phyloP scores from a whole-genome alignment of 2,329 filamentous ascomycete species.

The Beauveria australis region DNA sequence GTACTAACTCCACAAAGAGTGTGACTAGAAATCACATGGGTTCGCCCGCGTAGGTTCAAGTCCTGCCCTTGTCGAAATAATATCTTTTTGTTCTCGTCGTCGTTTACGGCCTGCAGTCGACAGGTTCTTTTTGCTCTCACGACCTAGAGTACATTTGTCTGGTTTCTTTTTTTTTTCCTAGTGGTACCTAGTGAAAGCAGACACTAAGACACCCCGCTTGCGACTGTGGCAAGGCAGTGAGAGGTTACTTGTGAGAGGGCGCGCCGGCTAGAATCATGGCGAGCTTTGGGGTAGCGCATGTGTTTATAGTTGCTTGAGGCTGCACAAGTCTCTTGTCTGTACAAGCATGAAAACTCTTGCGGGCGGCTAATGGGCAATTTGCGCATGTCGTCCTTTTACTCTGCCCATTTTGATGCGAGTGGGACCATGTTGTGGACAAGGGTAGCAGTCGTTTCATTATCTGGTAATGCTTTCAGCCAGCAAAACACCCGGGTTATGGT shows the following conservation, averaged over 20 bases:
- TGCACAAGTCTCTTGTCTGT: not conserved
- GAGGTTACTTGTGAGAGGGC: not conserved
- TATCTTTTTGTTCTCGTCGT: not conserved
- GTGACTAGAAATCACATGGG: conserved; percentile 10
- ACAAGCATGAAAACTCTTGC: not conserved
- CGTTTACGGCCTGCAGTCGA: not conserved
- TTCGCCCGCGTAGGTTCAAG: conserved; percentile 11
- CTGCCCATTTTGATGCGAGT: not conserved
- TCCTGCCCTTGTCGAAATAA: conserved; percentile 1
- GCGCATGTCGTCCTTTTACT: not conserved
- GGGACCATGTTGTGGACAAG: not conserved
- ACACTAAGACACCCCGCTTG: no score
- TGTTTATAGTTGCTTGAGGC: not conserved
- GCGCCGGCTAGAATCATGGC: not conserved
- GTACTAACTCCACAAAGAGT: not conserved
- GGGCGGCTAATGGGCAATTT: not conserved
- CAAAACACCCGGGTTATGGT: no score
- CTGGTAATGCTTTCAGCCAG: no score
- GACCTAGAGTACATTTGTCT: no score
- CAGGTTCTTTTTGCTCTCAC: no score
- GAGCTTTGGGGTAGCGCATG: not conserved
- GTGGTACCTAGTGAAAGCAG: not conserved
- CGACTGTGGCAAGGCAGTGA: no score
- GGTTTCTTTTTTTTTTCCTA: no score
- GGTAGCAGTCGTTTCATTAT: no score